These are phyloP conservation scores for Rhinocladiella similis DNA, from an alignment of 2,329 filamentous ascomycete genomes.

Conservation along the genomic window DNA sequence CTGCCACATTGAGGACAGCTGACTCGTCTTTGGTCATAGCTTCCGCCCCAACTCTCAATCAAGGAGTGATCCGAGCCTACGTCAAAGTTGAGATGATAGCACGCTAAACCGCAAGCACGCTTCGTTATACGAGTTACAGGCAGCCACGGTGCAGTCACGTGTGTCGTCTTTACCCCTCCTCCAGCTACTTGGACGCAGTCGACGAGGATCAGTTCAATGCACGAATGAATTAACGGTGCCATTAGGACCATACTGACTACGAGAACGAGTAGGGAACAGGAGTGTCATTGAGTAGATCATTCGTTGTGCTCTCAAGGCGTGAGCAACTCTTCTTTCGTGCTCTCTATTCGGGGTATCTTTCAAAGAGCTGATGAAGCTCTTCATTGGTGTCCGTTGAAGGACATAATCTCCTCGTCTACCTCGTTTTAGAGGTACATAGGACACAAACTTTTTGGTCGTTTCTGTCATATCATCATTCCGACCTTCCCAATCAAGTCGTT, in stretches of 20 bases:
- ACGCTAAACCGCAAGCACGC: not conserved
- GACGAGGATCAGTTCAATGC: too few relatives aligned
- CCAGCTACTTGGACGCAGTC: too few relatives aligned
- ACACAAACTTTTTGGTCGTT: constrained; percentile 8
- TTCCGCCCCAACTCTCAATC: too few relatives aligned
- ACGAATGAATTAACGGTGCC: too few relatives aligned
- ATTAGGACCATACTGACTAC: too few relatives aligned
- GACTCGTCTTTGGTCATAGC: too few relatives aligned
- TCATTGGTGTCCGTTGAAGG: constrained; percentile 26
- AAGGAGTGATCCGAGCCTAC: not conserved
- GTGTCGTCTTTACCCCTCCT: not conserved
- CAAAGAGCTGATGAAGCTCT: constrained; percentile 29
- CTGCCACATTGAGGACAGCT: too few relatives aligned
- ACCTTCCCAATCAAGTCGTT: constrained; percentile 18
- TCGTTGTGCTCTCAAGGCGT: not conserved
- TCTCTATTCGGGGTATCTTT: constrained; percentile 18
- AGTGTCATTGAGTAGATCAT: not conserved
- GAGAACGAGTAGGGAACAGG: not conserved
- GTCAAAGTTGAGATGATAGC: not conserved
- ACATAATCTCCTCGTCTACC: constrained; percentile 11
- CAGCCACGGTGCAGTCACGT: not conserved
- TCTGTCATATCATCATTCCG: constrained; percentile 8
- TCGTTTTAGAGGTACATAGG: not conserved
- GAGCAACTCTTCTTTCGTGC: constrained; percentile 3
- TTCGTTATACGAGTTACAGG: not conserved